Evolutionary conservation across 768 basidiomycete genomes (phyloP).

Genomic region (Lepiota venenata): DNA sequence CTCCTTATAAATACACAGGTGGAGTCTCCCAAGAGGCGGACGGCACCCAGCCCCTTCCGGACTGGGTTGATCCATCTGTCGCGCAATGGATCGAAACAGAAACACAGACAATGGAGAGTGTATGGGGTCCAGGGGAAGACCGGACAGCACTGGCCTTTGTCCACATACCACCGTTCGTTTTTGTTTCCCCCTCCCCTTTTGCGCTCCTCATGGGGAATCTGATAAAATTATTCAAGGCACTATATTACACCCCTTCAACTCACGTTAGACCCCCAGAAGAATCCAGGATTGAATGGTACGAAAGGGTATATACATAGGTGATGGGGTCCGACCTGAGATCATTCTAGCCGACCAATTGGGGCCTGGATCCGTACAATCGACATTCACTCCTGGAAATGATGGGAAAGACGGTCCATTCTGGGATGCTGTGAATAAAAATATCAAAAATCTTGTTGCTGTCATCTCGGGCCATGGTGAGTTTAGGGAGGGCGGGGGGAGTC

Average conservation of each 20-base stretch:
- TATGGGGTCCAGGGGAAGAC: conserved; percentile 52
- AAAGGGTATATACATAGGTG: background rate
- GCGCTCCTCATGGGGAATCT: background rate
- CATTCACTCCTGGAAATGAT: conserved; percentile 27
- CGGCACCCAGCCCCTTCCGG: conserved; percentile 40
- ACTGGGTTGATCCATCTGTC: conserved; percentile 68
- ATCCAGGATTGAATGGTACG: conserved; percentile 43
- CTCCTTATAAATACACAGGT: conserved; percentile 28
- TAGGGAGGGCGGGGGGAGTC: too few relatives aligned
- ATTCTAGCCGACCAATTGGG: conserved; percentile 50
- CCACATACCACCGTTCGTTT: conserved; percentile 68
- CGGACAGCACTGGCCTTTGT: conserved; percentile 67
- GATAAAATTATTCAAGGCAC: conserved; percentile 23
- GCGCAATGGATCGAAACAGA: conserved; percentile 58
- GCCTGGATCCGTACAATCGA: conserved; percentile 61
- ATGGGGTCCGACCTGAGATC: background rate
- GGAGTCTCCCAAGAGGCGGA: conserved; percentile 45
- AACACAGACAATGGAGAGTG: conserved; percentile 46
- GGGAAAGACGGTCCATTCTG: conserved; percentile 62
- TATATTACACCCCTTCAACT: conserved; percentile 33
- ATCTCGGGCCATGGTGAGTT: conserved; percentile 67
- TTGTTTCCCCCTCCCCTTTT: background rate
- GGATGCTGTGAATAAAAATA: conserved; percentile 51
- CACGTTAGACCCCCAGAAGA: conserved; percentile 28
- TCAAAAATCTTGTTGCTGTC: conserved; percentile 65